Evolutionary conservation across 495 filamentous ascomycete species (phyloP).

Genomic region (Xylaria longipes): DNA sequence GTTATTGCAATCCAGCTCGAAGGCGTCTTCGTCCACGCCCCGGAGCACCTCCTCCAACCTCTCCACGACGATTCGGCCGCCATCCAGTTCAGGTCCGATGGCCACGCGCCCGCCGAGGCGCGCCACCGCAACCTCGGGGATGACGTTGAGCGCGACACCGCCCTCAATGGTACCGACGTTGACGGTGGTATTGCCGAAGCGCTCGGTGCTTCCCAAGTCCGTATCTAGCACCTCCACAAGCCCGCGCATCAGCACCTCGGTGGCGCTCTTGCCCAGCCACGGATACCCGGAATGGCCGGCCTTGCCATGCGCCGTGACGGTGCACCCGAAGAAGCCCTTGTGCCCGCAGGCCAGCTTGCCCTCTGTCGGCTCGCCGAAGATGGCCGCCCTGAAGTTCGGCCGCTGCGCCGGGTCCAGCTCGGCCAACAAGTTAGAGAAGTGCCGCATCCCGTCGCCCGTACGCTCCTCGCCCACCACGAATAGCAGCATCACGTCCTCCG

Average conservation of each 20-base stretch:
- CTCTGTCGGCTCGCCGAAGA: conserved; percentile 94
- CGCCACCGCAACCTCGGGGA: conserved; percentile 74
- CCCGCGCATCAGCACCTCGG: conserved; percentile 72
- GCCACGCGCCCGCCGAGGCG: conserved; percentile 75
- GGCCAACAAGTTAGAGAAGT: conserved; percentile 59
- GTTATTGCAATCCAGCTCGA: conserved; percentile 63
- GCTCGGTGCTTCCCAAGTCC: conserved; percentile 72
- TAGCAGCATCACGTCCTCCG: conserved; percentile 69
- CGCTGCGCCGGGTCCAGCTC: conserved; percentile 51
- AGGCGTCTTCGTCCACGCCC: conserved; percentile 59
- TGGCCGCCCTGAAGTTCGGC: conserved; percentile 58
- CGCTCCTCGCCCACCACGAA: conserved; percentile 92
- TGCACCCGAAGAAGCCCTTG: conserved; percentile 77
- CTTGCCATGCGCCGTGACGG: conserved; percentile 70
- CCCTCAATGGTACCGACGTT: conserved; percentile 82
- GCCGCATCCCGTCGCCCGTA: conserved; percentile 82
- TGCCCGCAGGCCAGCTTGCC: conserved; percentile 85
- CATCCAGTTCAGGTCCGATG: conserved; percentile 65
- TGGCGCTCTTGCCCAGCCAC: conserved; percentile 80
- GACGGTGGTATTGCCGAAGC: conserved; percentile 84
- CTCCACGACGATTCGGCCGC: conserved; percentile 55
- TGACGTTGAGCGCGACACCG: conserved; percentile 88
- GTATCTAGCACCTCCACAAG: conserved; percentile 67
- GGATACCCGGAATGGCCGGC: conserved; percentile 92
- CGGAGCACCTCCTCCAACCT: conserved; percentile 66